phyloP scores from a whole-genome alignment of 1,284 basidiomycete species.

The Irpex sp. region DNA sequence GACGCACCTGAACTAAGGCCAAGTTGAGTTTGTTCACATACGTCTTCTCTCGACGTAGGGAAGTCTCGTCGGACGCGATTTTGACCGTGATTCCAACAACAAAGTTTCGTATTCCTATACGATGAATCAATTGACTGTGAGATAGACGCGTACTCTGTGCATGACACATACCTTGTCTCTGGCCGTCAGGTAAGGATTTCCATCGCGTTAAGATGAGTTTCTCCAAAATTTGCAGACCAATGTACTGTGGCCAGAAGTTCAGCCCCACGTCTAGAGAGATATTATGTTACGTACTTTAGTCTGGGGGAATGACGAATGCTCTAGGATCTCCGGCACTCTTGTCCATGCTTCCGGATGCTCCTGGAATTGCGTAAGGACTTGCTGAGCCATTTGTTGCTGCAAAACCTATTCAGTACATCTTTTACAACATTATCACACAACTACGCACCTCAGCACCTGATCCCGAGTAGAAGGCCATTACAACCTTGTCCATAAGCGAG shows the following conservation, averaged over 20 bases:
- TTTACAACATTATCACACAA: not conserved
- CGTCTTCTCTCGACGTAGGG: conserved; percentile 90
- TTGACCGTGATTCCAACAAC: conserved; percentile 93
- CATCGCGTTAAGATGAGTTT: conserved; percentile 93
- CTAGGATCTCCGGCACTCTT: conserved; percentile 91
- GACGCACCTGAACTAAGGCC: conserved; percentile 85
- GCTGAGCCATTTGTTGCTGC: conserved; percentile 90
- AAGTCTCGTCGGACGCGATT: conserved; percentile 84
- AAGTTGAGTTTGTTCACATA: conserved; percentile 98
- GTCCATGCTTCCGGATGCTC: conserved; percentile 99
- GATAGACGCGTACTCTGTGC: conserved; percentile 10
- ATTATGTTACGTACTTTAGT: conserved; percentile 65
- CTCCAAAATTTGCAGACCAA: conserved; percentile 92
- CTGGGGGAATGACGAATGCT: conserved; percentile 82
- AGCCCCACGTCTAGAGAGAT: not conserved
- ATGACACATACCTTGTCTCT: conserved; percentile 70
- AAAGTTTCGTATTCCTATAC: conserved; percentile 91
- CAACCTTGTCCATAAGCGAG: conserved; percentile 31
- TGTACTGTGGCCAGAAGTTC: conserved; percentile 58
- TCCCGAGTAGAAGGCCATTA: conserved; percentile 28
- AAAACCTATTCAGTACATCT: not conserved
- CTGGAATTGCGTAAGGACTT: conserved; percentile 92
- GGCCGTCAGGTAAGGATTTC: conserved; percentile 94
- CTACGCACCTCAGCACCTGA: conserved; percentile 27
- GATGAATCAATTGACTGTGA: not conserved